Evolutionary conservation across 75 land plant species (phyloP).

Genomic region (Pinus taeda): DNA sequence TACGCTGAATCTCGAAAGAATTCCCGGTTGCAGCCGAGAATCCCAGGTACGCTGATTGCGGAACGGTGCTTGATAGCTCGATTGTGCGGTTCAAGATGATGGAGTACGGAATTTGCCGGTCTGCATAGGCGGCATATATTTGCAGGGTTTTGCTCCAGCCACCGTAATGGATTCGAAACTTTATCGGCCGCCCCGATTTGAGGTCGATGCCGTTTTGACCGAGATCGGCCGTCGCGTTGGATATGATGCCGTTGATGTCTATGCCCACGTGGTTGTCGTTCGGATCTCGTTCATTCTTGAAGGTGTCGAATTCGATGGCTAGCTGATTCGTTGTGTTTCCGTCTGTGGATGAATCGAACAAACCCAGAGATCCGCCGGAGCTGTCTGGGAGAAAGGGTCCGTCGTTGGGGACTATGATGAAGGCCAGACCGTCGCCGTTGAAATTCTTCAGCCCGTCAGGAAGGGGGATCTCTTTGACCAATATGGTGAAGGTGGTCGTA

Average conservation of each 20-base stretch:
- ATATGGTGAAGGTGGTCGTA: too few species aligned
- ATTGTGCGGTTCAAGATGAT: slow-evolving; percentile 12
- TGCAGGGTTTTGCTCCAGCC: slow-evolving; percentile 17
- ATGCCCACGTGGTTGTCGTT: slow-evolving; percentile 46
- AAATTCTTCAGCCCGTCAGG: too few species aligned
- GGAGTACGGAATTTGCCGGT: neutral
- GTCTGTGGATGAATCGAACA: slow-evolving; percentile 6
- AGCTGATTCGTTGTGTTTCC: neutral
- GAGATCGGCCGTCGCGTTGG: slow-evolving; percentile 2
- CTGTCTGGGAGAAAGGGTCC: neutral
- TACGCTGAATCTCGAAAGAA: slow-evolving; percentile 16
- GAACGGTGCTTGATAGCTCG: slow-evolving; percentile 29
- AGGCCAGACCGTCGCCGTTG: slow-evolving; percentile 46
- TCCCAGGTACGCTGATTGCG: slow-evolving; percentile 31
- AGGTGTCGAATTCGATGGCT: slow-evolving; percentile 51
- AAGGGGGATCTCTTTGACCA: too few species aligned
- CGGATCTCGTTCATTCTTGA: slow-evolving; percentile 27
- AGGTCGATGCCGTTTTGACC: slow-evolving; percentile 6
- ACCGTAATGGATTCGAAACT: slow-evolving; percentile 22
- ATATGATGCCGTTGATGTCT: slow-evolving; percentile 24
- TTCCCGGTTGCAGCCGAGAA: slow-evolving; percentile 54
- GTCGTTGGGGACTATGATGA: slow-evolving; percentile 24
- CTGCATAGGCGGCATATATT: slow-evolving; percentile 14
- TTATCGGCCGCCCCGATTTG: slow-evolving; percentile 18
- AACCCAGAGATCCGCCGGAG: slow-evolving; percentile 17